Evolutionary conservation across 768 basidiomycete species (phyloP), one percentile per base, ranked within the genome.

Genomic region (Naganishia vaughanmartiniae): DNA sequence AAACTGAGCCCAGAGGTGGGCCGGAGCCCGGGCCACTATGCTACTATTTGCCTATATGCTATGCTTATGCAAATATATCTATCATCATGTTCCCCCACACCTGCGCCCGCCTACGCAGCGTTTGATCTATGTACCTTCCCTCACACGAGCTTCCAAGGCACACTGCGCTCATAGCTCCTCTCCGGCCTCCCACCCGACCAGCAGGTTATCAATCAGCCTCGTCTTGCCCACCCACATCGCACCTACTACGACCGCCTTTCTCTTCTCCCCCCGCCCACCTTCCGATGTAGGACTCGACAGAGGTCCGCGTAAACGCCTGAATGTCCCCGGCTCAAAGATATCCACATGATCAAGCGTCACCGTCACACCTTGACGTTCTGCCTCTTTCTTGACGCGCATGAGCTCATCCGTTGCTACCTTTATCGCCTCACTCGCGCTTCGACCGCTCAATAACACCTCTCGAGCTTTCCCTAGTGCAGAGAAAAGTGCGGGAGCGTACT

Each of bases 181-280:
- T n/a, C 48, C 48, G 3, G 48, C 48, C 21, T 79, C 74, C 76
- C 79, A 80, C 1, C 82, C 92, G 1, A 96, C 80, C 53, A 96
- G 83, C 65, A 96, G 80, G 79, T 98, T 99, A 81, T 99, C 95
- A 53, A 99, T 97, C 74, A 99, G 80, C 73, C 94, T 85, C 48
- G 93, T 97, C 78, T 85, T 86, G 48, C 91, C 92, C 2, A 94
- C 86, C 86, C 89, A 90, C 72, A 94, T 76, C 33, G 92, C 93
- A 1, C 92, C 93, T 72, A 92, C 95, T 63, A 97, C 75, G 26
- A 96, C 86, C 34, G 89, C 87, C 11, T 85, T 82, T n/a, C 72
- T 77, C 17, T 72, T 78, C 26, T 73, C 60, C 7, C 74, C 75
- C 5, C 80, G 78, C n/a, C 73, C 73, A 14, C 65, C 70, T 19